Evolutionary conservation across 106 monocot genomes (phyloP).

Genomic region (Acanthochlamys bracteata): DNA sequence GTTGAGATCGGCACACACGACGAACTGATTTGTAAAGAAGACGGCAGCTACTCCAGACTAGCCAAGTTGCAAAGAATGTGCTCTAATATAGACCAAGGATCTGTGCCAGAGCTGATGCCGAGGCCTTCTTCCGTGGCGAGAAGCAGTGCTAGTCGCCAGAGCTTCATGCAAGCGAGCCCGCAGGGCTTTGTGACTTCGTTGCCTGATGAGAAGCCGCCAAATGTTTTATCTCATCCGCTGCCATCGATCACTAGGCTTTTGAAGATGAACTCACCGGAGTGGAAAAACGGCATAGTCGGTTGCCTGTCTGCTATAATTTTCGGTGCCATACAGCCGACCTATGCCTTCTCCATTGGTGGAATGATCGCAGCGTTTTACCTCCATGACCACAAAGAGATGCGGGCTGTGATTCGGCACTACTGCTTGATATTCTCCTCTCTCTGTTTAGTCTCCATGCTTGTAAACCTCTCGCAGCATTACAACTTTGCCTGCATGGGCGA

Average conservation of each 20-base stretch:
- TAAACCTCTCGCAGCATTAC: slow-evolving; percentile 63
- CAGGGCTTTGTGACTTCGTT: slow-evolving; percentile 6
- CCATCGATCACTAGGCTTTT: slow-evolving; percentile 64
- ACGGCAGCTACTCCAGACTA: slow-evolving; percentile 40
- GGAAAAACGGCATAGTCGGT: slow-evolving; percentile 57
- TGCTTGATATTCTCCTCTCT: slow-evolving; percentile 47
- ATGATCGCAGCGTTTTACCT: slow-evolving; percentile 66
- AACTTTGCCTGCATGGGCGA: slow-evolving; percentile 78
- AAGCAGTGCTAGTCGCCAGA: slow-evolving; percentile 48
- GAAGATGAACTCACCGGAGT: slow-evolving; percentile 60
- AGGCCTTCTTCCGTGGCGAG: slow-evolving; percentile 33
- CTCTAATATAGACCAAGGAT: slow-evolving; percentile 39
- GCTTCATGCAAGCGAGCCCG: slow-evolving; percentile 36
- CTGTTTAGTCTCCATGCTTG: slow-evolving; percentile 35
- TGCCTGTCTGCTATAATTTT: slow-evolving; percentile 39
- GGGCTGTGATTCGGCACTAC: slow-evolving; percentile 32
- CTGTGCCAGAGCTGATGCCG: slow-evolving; percentile 8
- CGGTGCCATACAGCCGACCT: slow-evolving; percentile 53
- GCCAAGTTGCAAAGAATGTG: slow-evolving; percentile 45
- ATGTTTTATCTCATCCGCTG: slow-evolving; percentile 1
- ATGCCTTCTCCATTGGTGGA: slow-evolving; percentile 63
- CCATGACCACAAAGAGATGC: slow-evolving; percentile 38
- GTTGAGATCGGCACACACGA: slow-evolving; percentile 63
- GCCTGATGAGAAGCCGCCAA: slow-evolving; percentile 4
- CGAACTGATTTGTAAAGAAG: slow-evolving; percentile 26